A percentile compares a stretch with the other conserved stretches of the same genome.
phyloP scores from a whole-genome alignment of 2,329 filamentous ascomycete genomes.

The Arthrinium phaeospermum region DNA sequence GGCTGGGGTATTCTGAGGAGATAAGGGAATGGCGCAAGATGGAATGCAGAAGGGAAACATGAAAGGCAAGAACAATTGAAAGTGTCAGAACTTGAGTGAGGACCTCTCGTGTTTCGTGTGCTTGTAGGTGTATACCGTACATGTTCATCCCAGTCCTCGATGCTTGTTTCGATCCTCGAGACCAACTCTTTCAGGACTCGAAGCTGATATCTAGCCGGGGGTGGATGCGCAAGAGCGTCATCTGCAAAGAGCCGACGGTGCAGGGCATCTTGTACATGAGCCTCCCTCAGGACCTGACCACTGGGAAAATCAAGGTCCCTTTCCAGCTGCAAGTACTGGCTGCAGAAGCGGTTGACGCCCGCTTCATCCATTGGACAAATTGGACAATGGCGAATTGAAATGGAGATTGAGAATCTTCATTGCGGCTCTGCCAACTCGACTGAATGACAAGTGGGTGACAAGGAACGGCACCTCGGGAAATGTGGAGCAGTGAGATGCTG shows the following conservation, averaged over 20 bases:
- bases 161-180: constrained; percentile 71
- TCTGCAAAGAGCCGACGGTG: constrained; percentile 71
- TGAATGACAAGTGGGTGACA: not conserved
- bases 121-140: constrained; percentile 59
- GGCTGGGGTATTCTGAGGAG: constrained; percentile 20
- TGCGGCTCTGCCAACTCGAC: not conserved
- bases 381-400: not conserved
- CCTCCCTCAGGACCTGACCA: constrained; percentile 60
- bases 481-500: not conserved
- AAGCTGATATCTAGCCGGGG: constrained; percentile 72
- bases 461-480: not conserved
- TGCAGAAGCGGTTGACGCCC: constrained; percentile 60
- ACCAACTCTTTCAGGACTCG: constrained; percentile 77
- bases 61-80: constrained; percentile 8
- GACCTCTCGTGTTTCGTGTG: not conserved
- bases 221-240: constrained; percentile 58
- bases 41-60: constrained; percentile 29
- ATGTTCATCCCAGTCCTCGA: constrained; percentile 84
- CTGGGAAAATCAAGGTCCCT: constrained; percentile 68
- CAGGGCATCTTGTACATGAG: constrained; percentile 69
- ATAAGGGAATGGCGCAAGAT: constrained; percentile 25
- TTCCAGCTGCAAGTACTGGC: constrained; percentile 82
- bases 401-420: not conserved
- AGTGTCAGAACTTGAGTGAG: not conserved
- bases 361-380: not conserved